Base-by-base conservation (phyloP, 1,284 basidiomycete species). In the Irpex rosettiformis region DNA sequence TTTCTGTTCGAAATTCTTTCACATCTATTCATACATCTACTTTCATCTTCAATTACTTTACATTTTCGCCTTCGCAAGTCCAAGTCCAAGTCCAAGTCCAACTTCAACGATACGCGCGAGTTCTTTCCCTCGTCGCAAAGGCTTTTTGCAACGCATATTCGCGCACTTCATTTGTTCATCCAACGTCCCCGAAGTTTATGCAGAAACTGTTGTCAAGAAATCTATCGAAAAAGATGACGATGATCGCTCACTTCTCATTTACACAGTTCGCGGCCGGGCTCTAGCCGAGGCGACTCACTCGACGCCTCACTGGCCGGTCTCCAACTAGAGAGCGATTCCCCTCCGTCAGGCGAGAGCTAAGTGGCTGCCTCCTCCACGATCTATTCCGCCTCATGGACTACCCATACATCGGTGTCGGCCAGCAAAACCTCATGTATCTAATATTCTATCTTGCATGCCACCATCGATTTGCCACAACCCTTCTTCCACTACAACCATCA, bases 251-350 rank as follows among this genome's bases (percentile, higher is more conserved):
- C 48, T 57, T 18, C 28, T 57, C 11, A n/a, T 25, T 25, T 56
- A 45, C 37, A 11, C 52, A 57, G 49, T 43, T 58, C 57, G 25
- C 56, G 59, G 18, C 59, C 59, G 11, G 33, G 56, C 28, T 61
- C 59, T 8, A 61, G 59, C 53, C 55, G 56, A 22, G 56, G 56
- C 22, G 54, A 27, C 4, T 57, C 51, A 13, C 43, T 61, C 25
- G 59, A 61, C 18, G 22, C 16, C 27, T 52, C 59, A 16, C 43
- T 61, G 52, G 56, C 52, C 18, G 56, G 53, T 27, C 56, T 61
- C n/a, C 52, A 56, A 28, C 13, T 61, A 27, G 51, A 55, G 21
- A 24, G 21, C 27, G 52, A 48, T 24, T 60, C 55, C 5, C 55
- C 40, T 21, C 55, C 55, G 29, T 25, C 24, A 40, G 52, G 52